Evolutionary conservation across 169 alveolate species (phyloP).

Genomic region (Toxoplasma gondii): DNA sequence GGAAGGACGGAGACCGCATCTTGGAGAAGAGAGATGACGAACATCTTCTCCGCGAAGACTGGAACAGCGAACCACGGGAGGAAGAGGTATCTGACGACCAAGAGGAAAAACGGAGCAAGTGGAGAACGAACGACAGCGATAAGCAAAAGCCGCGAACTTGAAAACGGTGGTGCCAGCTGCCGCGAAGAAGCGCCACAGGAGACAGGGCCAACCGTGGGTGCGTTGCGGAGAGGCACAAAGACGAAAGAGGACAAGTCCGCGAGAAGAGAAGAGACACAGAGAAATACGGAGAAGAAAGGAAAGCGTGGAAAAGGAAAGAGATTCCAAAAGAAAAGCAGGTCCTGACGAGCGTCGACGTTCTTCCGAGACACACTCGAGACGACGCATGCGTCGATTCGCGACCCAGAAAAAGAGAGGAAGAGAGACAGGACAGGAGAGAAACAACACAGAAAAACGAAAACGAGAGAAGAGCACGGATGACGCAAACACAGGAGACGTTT

Average conservation of each 20-base stretch:
- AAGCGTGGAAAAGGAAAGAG: not conserved
- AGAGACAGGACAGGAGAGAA: no score
- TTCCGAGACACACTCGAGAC: no score
- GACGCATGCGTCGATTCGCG: no score
- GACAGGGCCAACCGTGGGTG: not conserved
- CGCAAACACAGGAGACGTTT: not conserved
- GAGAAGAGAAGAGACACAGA: not conserved
- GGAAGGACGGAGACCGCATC: slow-evolving; percentile 7
- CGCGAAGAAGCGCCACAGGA: not conserved
- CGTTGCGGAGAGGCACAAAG: not conserved
- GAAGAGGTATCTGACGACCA: no score
- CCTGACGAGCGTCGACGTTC: no score
- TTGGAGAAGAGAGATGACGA: slow-evolving; percentile 18
- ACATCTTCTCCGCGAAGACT: not conserved
- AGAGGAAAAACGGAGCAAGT: no score
- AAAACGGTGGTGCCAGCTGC: not conserved
- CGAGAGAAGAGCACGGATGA: not conserved
- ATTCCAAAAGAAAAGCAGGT: no score
- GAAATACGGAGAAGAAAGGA: not conserved
- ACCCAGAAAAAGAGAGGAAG: no score
- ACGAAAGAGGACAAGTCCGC: not conserved
- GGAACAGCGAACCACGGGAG: no score
- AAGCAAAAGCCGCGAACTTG: not conserved
- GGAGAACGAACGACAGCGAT: not conserved
- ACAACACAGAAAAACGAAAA: no score